Base-by-base conservation (phyloP, 1,284 basidiomycete genomes). In the Rhodotorula sp. region DNA sequence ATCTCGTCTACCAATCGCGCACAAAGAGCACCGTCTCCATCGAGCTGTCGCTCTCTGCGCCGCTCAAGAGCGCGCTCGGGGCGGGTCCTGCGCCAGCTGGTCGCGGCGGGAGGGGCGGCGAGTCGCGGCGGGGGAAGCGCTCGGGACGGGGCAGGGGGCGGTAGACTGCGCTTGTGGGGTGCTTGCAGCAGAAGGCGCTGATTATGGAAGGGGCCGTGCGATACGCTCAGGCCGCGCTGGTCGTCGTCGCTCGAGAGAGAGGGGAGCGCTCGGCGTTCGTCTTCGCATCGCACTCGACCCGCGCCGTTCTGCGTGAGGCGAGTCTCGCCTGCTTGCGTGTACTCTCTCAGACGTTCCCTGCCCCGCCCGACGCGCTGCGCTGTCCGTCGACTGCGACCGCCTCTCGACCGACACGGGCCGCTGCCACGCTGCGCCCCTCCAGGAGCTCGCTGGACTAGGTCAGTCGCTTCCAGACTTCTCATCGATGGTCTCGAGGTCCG, bases 1-100 rank as follows among this genome's bases (percentile, higher is more conserved):
- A 68, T 57, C 54, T 69, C 9, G 39, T 69, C 10, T 77, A 76
- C 56, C 78, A 79, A 61, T 61, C 67, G 7, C 69, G 78, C 8
- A 70, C 67, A 1, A 79, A 78, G 60, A 74, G 70, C 51, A 73
- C 77, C 8, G 66, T 79, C 39, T 57, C 66, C 44, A 57, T 76
- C 50, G 46, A 50, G 41, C 41, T 72, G 29, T 50, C 32, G n/a
- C 53, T 72, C 29, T 27, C 44, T 4, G 54, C 58, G 34, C 63
- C 64, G 36, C 63, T 72, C 21, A 41, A 32, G 39, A 34, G 37
- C 15, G 53, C 51, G 21, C 61, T 63, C 29, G 61, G 61, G 22
- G 41, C 37, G 2, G 61, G 39, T 10, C 10, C 36, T 17, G 50
- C 61, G 32, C 12, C 25, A 25, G 22, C 12, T 29, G 50, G 50